Percentiles rank a stretch among this genome's conserved stretches.
Evolutionary conservation across 1,284 basidiomycete species (phyloP).

Genomic region (Ganoderma resinaceum): DNA sequence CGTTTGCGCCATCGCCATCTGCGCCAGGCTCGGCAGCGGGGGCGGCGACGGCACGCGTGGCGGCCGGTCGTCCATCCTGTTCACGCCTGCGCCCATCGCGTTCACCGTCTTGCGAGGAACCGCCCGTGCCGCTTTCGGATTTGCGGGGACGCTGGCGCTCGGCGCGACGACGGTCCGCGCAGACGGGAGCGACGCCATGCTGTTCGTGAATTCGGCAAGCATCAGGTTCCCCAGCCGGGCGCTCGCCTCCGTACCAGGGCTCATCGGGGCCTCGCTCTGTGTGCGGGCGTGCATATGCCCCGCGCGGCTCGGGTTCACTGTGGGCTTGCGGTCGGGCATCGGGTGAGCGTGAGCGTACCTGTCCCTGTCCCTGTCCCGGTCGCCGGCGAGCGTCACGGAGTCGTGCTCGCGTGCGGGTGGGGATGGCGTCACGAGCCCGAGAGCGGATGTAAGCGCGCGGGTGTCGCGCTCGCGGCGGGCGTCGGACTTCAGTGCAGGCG

Average conservation of each 20-base stretch:
- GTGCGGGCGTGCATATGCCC: slow-evolving; percentile 26
- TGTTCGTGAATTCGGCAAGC: slow-evolving; percentile 60
- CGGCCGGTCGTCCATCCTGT: slow-evolving; percentile 61
- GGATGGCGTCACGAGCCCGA: slow-evolving; percentile 51
- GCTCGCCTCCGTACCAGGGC: slow-evolving; percentile 47
- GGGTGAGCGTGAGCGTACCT: not conserved
- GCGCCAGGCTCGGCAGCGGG: slow-evolving; percentile 72
- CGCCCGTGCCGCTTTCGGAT: slow-evolving; percentile 18
- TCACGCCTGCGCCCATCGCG: not conserved
- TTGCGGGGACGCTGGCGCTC: slow-evolving; percentile 15
- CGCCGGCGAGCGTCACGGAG: slow-evolving; percentile 65
- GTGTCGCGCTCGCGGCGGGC: slow-evolving; percentile 56
- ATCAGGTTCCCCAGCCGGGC: slow-evolving; percentile 64
- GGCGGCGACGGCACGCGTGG: slow-evolving; percentile 81
- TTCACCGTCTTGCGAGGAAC: slow-evolving; percentile 32
- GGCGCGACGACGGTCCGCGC: slow-evolving; percentile 39
- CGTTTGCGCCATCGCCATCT: slow-evolving; percentile 74
- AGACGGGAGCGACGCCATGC: slow-evolving; percentile 38
- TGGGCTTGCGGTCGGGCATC: not conserved
- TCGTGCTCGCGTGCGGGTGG: slow-evolving; percentile 55
- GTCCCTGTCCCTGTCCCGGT: slow-evolving; percentile 33
- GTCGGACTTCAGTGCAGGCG: slow-evolving; percentile 48
- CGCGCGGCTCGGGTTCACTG: not conserved
- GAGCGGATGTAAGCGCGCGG: slow-evolving; percentile 57
- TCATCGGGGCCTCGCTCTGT: slow-evolving; percentile 37